Evolutionary conservation across 768 basidiomycete genomes (phyloP).

Genomic region (Rhodotorula kratochvilovae): DNA sequence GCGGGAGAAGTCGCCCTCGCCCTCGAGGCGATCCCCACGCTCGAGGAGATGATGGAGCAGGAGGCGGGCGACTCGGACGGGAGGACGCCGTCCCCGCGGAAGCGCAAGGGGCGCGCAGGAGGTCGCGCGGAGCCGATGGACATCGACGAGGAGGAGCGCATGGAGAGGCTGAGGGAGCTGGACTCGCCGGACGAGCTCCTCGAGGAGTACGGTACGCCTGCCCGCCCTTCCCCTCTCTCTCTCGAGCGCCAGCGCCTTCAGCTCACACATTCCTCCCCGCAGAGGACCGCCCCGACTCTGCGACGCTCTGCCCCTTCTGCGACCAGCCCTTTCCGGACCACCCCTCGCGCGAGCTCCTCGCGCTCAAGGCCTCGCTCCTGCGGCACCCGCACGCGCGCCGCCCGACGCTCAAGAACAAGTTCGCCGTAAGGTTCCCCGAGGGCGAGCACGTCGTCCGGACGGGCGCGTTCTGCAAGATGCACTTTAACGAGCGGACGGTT

Average conservation of each 20-base stretch:
- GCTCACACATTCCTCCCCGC: neutral
- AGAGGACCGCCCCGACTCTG: conserved; percentile 14
- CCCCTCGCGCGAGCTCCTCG: conserved; percentile 22
- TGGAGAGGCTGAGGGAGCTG: neutral
- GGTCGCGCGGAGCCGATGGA: neutral
- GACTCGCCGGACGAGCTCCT: neutral
- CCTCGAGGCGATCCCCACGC: neutral
- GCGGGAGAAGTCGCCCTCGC: neutral
- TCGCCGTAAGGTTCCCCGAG: conserved; percentile 25
- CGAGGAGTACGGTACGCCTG: neutral
- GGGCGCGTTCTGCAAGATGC: conserved; percentile 35
- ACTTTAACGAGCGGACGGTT: conserved; percentile 28
- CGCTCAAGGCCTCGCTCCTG: conserved; percentile 27
- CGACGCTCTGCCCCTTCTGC: conserved; percentile 42
- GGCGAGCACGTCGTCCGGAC: conserved; percentile 13
- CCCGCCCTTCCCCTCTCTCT: too few species aligned
- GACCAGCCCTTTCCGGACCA: conserved; percentile 20
- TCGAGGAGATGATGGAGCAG: neutral
- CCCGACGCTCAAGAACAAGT: conserved; percentile 13
- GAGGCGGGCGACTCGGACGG: neutral
- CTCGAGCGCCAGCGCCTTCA: too few species aligned
- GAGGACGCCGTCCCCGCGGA: neutral
- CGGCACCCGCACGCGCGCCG: conserved; percentile 1
- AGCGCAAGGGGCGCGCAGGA: neutral
- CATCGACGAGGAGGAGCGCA: neutral